These are phyloP conservation scores for Arthrobotrys musiformis DNA, from an alignment of 2,329 filamentous ascomycete species.

Conservation along the genomic window DNA sequence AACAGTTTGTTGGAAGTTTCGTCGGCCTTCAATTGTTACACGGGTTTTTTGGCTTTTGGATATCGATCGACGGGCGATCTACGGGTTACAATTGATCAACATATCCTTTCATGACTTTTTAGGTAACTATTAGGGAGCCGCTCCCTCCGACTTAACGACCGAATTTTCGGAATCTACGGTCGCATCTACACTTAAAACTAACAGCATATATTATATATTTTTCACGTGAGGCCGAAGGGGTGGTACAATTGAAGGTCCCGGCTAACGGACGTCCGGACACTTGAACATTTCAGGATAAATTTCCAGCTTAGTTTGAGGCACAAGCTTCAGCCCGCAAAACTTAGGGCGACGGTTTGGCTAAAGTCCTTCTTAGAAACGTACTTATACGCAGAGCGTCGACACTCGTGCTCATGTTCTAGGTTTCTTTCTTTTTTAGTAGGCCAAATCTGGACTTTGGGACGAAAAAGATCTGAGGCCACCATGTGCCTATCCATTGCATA, in stretches of 20 bases:
- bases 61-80: conserved; percentile 1
- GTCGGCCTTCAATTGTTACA: background rate
- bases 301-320: no score
- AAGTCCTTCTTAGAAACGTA: background rate
- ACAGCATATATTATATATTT: background rate
- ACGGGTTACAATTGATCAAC: background rate
- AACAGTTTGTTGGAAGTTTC: background rate
- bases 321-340: background rate
- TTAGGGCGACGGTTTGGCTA: background rate
- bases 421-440: background rate
- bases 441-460: background rate
- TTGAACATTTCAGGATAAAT: no score
- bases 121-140: background rate
- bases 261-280: background rate
- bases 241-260: background rate
- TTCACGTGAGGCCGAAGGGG: background rate
- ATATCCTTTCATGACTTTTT: background rate
- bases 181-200: background rate
- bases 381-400: background rate
- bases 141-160: no score
- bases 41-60: background rate
- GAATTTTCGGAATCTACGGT: background rate
- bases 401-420: background rate
- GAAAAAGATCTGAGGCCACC: background rate
- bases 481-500: no score